phyloP scores from a whole-genome alignment of 768 basidiomycete species.

The Boletus pseudo-olivaceus region DNA sequence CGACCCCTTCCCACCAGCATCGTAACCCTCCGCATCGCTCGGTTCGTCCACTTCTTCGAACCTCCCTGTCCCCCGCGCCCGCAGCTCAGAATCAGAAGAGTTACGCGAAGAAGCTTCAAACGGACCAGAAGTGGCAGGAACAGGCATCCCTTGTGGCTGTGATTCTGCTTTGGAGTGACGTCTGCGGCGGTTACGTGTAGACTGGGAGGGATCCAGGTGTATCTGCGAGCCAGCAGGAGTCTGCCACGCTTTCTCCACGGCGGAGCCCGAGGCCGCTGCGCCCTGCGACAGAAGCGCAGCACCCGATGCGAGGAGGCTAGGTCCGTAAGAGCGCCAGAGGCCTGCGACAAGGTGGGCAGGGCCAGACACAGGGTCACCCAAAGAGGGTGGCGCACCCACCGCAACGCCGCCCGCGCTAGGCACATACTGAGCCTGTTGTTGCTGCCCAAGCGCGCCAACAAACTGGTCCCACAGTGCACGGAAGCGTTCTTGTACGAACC shows the following conservation, averaged over 20 bases:
- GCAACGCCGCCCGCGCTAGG: slow-evolving; percentile 20
- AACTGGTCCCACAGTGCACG: slow-evolving; percentile 66
- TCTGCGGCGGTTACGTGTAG: slow-evolving; percentile 44
- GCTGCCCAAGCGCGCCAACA: slow-evolving; percentile 46
- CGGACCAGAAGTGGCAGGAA: slow-evolving; percentile 31
- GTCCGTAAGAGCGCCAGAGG: slow-evolving; percentile 79
- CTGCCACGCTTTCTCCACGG: slow-evolving; percentile 26
- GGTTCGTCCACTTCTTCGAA: slow-evolving; percentile 74
- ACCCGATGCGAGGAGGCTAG: slow-evolving; percentile 64
- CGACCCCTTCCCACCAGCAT: slow-evolving; percentile 29
- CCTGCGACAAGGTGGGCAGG: slow-evolving; percentile 62
- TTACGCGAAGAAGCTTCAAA: slow-evolving; percentile 32
- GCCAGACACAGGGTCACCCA: slow-evolving; percentile 55
- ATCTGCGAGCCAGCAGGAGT: slow-evolving; percentile 31
- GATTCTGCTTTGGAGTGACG: slow-evolving; percentile 54
- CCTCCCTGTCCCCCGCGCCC: slow-evolving; percentile 44
- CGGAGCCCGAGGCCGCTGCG: slow-evolving; percentile 38
- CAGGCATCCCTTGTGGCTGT: slow-evolving; percentile 26
- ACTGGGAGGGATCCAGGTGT: slow-evolving; percentile 22
- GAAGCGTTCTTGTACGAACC: slow-evolving; percentile 61
- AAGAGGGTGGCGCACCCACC: slow-evolving; percentile 40
- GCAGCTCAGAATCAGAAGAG: slow-evolving; percentile 42
- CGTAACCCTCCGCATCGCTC: slow-evolving; percentile 66
- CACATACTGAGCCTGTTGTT: slow-evolving; percentile 25
- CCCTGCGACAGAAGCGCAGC: slow-evolving; percentile 58